Percentiles rank a stretch among this genome's conserved stretches.
Conservation (phyloP, 2,329 filamentous ascomycete genomes). For the Hortaea werneckii region DNA sequence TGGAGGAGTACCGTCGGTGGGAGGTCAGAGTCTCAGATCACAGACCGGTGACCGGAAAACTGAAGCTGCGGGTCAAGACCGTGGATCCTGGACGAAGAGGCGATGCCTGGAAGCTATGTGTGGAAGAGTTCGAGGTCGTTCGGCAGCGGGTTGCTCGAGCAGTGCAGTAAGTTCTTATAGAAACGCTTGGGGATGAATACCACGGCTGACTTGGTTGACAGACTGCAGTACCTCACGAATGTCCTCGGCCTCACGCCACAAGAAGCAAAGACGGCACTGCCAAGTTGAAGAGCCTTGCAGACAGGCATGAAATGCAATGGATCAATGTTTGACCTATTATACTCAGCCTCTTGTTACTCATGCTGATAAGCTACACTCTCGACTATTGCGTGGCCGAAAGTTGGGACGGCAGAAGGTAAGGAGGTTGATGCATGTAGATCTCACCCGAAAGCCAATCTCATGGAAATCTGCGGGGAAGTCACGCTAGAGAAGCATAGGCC, state of each 20-base stretch:
- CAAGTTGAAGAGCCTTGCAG: neutral
- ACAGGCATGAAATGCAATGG: no score
- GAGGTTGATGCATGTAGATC: no score
- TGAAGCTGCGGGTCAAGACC: conserved; percentile 75
- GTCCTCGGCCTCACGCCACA: conserved; percentile 47
- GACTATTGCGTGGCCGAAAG: no score
- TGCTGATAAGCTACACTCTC: no score
- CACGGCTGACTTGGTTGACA: conserved; percentile 21
- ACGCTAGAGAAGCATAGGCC: no score
- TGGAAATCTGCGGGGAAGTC: no score
- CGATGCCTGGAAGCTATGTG: conserved; percentile 17
- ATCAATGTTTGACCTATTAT: no score
- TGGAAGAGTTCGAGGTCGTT: conserved; percentile 59
- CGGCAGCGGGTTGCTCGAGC: conserved; percentile 57
- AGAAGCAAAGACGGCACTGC: conserved; percentile 35
- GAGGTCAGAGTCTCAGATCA: conserved; percentile 89
- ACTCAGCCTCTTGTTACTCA: no score
- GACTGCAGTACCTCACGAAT: conserved; percentile 54
- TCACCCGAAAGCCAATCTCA: no score
- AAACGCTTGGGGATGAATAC: neutral
- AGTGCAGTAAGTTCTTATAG: conserved; percentile 57
- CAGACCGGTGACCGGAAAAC: conserved; percentile 76
- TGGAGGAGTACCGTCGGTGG: conserved; percentile 78
- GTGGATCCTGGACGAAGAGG: conserved; percentile 58
- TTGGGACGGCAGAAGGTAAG: no score